Evolutionary conservation across 108 stramenopile genomes (phyloP), one percentile per base, ranked within the genome.

Genomic region (Pseudonitzschia pungens): DNA sequence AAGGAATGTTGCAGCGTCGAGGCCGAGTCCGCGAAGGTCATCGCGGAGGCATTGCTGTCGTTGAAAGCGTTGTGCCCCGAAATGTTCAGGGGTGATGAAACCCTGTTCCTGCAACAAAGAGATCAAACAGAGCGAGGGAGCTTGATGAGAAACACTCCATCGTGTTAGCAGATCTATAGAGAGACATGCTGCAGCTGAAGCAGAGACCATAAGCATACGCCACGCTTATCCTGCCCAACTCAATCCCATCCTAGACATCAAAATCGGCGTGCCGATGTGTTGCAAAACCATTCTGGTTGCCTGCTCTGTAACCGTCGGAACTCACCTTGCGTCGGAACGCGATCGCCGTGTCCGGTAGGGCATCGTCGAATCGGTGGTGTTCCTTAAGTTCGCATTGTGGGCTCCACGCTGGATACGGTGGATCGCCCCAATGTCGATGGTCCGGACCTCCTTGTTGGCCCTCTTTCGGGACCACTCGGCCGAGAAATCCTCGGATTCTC

Each of bases 391-490:
- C n/a, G 60, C 60, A 18, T 62, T 0, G 29, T 62, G 60, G 0
- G 60, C 60, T 53, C 93, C 93, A 42, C 89, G 83, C 77, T 91
- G 93, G 65, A 94, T 89, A 45, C 90, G 70, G 74, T 87, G 89
- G 71, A 94, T 89, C 10, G 86, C 79, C 9, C 93, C 89, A 79
- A 94, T 79, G 71, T 94, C 89, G 45, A 94, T 84, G 1, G 74
- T 76, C 32, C 77, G 70, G 22, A 77, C 75, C 32, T 75, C 51
- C 1, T 57, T 50, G 22, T 67, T 67, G 65, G 60, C 60, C 51
- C 32, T 18, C 48, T 50, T 63, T 57, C n/a, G 2, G 14, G 42
- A 21, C 62, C 51, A 64, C 51, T 51, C 31, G 31, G 43, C 24
- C 43, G 29, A 31, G 28, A 7, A n/a, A n/a, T 3, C 36, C 36